phyloP scores from a whole-genome alignment of 1,284 basidiomycete species.

The Hymenochaete sp. region DNA sequence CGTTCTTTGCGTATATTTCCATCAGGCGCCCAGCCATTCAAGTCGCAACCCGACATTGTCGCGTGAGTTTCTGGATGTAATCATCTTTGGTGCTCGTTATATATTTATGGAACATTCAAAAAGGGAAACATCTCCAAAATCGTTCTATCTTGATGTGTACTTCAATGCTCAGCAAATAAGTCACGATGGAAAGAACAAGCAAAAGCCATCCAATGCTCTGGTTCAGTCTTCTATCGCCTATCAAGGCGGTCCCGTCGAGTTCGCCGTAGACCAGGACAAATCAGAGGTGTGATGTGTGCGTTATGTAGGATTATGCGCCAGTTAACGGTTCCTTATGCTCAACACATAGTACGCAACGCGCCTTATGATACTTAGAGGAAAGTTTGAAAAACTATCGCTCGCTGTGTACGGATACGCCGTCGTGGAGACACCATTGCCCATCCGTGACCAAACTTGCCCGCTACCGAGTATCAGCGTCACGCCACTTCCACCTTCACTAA shows the following conservation, averaged over 20 bases:
- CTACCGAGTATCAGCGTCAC: constrained; percentile 30
- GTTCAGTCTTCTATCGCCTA: constrained; percentile 66
- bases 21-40: constrained; percentile 50
- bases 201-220: constrained; percentile 56
- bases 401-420: constrained; percentile 59
- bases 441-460: too few species aligned
- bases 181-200: constrained; percentile 31
- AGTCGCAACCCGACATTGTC: constrained; percentile 44
- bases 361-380: constrained; percentile 68
- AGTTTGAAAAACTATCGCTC: constrained; percentile 56
- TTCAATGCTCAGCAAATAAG: constrained; percentile 52
- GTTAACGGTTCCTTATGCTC: too few species aligned
- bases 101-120: constrained; percentile 15
- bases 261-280: constrained; percentile 41
- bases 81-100: too few species aligned
- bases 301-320: too few species aligned
- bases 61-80: too few species aligned
- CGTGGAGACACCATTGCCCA: constrained; percentile 28
- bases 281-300: constrained; percentile 50
- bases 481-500: constrained; percentile 40
- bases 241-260: constrained; percentile 58
- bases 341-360: constrained; percentile 69
- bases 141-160: constrained; percentile 64
- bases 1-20: constrained; percentile 57
- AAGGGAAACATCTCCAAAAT: constrained; percentile 60